A percentile compares a stretch with the other conserved stretches of the same genome.
Conservation (phyloP, 352 stramenopile genomes). For the Globisporangium acanthophoron region DNA sequence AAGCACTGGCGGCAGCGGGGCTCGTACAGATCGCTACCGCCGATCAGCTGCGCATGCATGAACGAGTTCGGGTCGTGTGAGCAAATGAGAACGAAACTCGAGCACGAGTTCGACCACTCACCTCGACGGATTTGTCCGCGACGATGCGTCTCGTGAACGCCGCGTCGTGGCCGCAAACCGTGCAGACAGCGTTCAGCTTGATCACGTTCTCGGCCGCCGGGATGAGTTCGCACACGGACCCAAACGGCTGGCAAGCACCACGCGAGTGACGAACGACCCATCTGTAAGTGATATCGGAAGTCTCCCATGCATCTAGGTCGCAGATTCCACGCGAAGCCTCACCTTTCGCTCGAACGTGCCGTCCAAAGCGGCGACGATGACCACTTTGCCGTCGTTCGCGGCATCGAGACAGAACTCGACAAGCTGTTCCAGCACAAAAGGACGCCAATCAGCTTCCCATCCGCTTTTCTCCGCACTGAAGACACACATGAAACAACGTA, state of each 20-base stretch:
- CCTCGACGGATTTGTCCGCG: slow-evolving; percentile 62
- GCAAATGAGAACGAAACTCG: background rate
- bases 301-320: background rate
- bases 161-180: slow-evolving; percentile 71
- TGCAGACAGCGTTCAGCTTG: slow-evolving; percentile 84
- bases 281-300: background rate
- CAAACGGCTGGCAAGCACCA: slow-evolving; percentile 44
- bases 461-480: background rate
- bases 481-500: slow-evolving; percentile 12
- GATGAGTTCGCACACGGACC: slow-evolving; percentile 64
- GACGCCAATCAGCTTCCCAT: background rate
- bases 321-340: background rate
- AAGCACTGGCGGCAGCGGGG: slow-evolving; percentile 79
- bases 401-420: slow-evolving; percentile 72
- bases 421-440: slow-evolving; percentile 27
- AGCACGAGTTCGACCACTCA: slow-evolving; percentile 9
- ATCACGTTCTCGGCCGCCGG: slow-evolving; percentile 70
- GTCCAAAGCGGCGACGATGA: slow-evolving; percentile 73
- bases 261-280: background rate
- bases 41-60: slow-evolving; percentile 46
- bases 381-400: slow-evolving; percentile 64
- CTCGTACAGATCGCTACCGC: slow-evolving; percentile 73
- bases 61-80: background rate
- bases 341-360: slow-evolving; percentile 77
- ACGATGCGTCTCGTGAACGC: slow-evolving; percentile 75